phyloP scores from a whole-genome alignment of 345 rosid species.

The sweet orange (Citrus sinensis) region DVS_A1.0 CM039167.1:239501-240000 shows the following conservation, averaged over 20 bases:
- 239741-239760: constrained; percentile 34
- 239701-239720: constrained; percentile 34
- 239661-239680: not conserved
- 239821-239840: not conserved
- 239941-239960: constrained; percentile 26
- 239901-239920: constrained; percentile 23
- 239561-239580: constrained; percentile 35
- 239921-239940: constrained; percentile 9
- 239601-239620: constrained; percentile 33
- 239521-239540: constrained; percentile 19
- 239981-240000: constrained; percentile 35
- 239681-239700: constrained; percentile 16
- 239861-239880: not conserved
- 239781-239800: constrained; percentile 17
- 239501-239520: constrained; percentile 34
- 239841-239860: not conserved
- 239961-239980: constrained; percentile 33
- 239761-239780: constrained; percentile 34
- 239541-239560: constrained; percentile 34
- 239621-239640: constrained; percentile 18
- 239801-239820: not conserved
- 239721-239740: constrained; percentile 34
- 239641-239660: not conserved
- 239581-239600: constrained; percentile 34
- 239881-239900: constrained; percentile 33